A percentile compares a stretch with the other conserved stretches of the same genome.
Conservation (phyloP, 139 green algal species). For the Astrephomene gubernaculifera region DNA sequence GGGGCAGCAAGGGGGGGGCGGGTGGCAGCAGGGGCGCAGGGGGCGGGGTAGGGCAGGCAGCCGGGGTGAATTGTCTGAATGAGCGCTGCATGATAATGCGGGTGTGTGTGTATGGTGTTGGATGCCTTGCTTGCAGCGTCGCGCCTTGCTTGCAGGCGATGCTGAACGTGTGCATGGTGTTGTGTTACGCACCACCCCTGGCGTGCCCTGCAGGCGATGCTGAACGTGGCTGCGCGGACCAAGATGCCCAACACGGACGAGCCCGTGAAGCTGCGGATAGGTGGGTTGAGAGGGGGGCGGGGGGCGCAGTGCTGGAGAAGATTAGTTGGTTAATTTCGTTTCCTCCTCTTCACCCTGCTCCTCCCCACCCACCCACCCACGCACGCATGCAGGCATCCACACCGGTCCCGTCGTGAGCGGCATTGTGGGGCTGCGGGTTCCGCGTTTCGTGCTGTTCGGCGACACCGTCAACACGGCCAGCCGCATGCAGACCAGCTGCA, state of each 20-base stretch:
- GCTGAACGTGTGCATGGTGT: no score
- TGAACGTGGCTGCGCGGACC: background rate
- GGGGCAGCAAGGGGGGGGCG: background rate
- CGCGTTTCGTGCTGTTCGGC: conserved; percentile 52
- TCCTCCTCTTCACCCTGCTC: background rate
- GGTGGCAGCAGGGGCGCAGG: background rate
- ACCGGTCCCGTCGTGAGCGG: conserved; percentile 31
- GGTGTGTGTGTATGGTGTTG: no score
- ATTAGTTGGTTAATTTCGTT: background rate
- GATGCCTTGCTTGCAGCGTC: no score
- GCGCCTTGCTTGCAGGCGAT: no score
- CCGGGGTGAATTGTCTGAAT: no score
- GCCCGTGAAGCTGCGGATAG: conserved; percentile 22
- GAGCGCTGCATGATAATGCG: no score
- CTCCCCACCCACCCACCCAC: background rate
- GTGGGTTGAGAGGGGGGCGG: background rate
- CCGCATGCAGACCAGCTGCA: conserved; percentile 37
- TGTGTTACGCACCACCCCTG: no score
- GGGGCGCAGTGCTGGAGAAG: background rate
- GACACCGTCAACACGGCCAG: conserved; percentile 45
- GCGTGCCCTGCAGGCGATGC: conserved; percentile 3
- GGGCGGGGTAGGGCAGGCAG: no score
- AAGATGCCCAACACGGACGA: conserved; percentile 3
- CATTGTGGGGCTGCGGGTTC: conserved; percentile 50
- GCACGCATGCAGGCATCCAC: conserved; percentile 25